Percentiles rank a stretch among this genome's conserved stretches.
Evolutionary conservation across 768 basidiomycete species (phyloP).

Genomic region (Rhizopogon vulgaris): DNA sequence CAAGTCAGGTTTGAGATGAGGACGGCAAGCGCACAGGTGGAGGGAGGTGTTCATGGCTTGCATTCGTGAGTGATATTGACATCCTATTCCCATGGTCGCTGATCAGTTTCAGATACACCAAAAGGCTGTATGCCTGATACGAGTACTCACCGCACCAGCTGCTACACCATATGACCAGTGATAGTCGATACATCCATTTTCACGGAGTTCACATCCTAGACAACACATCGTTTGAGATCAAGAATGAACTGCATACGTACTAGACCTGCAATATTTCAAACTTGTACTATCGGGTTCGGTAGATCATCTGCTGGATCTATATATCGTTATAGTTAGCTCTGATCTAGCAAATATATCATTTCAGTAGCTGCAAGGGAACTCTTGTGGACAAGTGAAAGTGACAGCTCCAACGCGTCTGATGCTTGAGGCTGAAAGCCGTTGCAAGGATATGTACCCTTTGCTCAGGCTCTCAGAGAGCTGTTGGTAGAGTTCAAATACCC

Average conservation of each 20-base stretch:
- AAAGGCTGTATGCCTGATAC: slow-evolving; percentile 43
- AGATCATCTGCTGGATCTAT: too few species aligned
- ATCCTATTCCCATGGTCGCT: neutral
- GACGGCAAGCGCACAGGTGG: slow-evolving; percentile 91
- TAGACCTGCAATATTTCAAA: too few species aligned
- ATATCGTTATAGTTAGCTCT: too few species aligned
- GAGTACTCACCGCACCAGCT: neutral
- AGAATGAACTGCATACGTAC: too few species aligned
- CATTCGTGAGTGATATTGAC: slow-evolving; percentile 68
- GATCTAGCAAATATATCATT: too few species aligned
- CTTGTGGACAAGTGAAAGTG: too few species aligned
- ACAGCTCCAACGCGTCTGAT: slow-evolving; percentile 71
- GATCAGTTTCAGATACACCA: slow-evolving; percentile 42
- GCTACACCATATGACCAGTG: neutral
- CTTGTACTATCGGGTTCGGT: too few species aligned
- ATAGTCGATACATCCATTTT: neutral
- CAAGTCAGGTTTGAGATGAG: slow-evolving; percentile 84
- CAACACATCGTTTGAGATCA: too few species aligned
- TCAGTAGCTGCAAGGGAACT: too few species aligned
- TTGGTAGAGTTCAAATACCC: slow-evolving; percentile 2
- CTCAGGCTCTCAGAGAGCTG: slow-evolving; percentile 49
- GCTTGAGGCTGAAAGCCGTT: slow-evolving; percentile 31
- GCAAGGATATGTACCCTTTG: slow-evolving; percentile 65
- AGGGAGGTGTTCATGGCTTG: slow-evolving; percentile 92
- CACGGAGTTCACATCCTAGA: too few species aligned